Conservation (phyloP, 1,284 basidiomycete species). For the Fistulinella staudtii region DNA sequence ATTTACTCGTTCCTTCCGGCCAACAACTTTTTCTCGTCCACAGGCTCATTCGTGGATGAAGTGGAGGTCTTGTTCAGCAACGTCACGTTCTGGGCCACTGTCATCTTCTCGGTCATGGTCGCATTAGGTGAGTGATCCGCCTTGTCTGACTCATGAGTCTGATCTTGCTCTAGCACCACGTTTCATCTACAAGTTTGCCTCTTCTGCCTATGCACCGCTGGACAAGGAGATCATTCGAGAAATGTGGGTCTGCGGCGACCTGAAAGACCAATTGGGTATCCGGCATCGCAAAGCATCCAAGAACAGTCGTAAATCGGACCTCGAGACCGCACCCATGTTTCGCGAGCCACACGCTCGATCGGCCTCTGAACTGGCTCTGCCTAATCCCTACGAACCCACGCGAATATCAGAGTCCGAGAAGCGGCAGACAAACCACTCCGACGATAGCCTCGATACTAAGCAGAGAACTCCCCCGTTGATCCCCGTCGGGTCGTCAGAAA, state of each 20-base stretch:
- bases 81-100: conserved; percentile 78
- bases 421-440: background rate
- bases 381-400: conserved; percentile 43
- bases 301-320: conserved; percentile 33
- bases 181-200: conserved; percentile 67
- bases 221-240: conserved; percentile 88
- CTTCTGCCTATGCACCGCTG: conserved; percentile 63
- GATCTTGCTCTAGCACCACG: conserved; percentile 56
- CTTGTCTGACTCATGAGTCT: background rate
- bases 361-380: conserved; percentile 48
- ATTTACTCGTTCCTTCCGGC: conserved; percentile 74
- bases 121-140: conserved; percentile 58
- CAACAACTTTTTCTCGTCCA: conserved; percentile 34
- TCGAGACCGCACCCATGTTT: conserved; percentile 69
- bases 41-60: conserved; percentile 70
- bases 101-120: conserved; percentile 64
- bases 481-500: conserved; percentile 9
- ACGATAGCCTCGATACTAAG: conserved; percentile 5
- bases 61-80: conserved; percentile 72
- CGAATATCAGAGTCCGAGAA: conserved; percentile 31
- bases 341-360: conserved; percentile 59
- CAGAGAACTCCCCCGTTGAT: conserved; percentile 5
- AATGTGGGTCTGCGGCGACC: conserved; percentile 81
- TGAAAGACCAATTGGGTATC: conserved; percentile 81
- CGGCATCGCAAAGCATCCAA: conserved; percentile 51